These are phyloP conservation scores for Hemileccinum impolitum DNA, from an alignment of 768 basidiomycete genomes.

Conservation along the genomic window DNA sequence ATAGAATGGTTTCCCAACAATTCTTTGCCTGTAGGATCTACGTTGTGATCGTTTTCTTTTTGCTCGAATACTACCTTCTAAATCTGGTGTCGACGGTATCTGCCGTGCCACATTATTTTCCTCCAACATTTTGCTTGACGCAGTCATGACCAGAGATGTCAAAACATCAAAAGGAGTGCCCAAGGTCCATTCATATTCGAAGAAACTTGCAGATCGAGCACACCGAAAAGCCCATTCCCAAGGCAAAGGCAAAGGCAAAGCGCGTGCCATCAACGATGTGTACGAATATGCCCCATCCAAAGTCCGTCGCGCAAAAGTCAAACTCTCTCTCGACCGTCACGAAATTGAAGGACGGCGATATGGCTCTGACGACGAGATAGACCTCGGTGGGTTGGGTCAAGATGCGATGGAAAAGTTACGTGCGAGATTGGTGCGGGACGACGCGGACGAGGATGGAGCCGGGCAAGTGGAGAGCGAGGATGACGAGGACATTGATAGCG, in stretches of 20 bases:
- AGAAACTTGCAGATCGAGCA: constrained; percentile 48
- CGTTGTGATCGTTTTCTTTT: not conserved
- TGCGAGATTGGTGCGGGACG: constrained; percentile 51
- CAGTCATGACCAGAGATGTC: constrained; percentile 16
- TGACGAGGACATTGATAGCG: constrained; percentile 85
- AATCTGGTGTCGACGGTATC: constrained; percentile 12
- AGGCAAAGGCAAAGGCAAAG: constrained; percentile 16
- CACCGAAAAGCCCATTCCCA: constrained; percentile 35
- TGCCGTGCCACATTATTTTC: constrained; percentile 11
- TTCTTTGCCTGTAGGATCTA: constrained; percentile 12
- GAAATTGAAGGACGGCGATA: constrained; percentile 36
- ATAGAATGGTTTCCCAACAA: not conserved
- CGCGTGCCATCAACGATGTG: constrained; percentile 45
- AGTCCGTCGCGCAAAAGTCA: constrained; percentile 49
- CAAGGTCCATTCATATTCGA: constrained; percentile 7
- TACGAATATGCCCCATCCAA: constrained; percentile 60
- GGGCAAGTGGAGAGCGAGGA: constrained; percentile 57
- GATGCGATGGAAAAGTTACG: constrained; percentile 33
- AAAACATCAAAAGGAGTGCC: constrained; percentile 12
- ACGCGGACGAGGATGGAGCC: constrained; percentile 42
- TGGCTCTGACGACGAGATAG: constrained; percentile 41
- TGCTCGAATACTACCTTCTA: constrained; percentile 22
- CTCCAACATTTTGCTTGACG: not conserved
- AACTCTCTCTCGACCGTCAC: constrained; percentile 53
- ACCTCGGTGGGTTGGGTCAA: constrained; percentile 27